Base-by-base conservation (phyloP, 495 filamentous ascomycete genomes). In the Chaetomium tenue region DNA sequence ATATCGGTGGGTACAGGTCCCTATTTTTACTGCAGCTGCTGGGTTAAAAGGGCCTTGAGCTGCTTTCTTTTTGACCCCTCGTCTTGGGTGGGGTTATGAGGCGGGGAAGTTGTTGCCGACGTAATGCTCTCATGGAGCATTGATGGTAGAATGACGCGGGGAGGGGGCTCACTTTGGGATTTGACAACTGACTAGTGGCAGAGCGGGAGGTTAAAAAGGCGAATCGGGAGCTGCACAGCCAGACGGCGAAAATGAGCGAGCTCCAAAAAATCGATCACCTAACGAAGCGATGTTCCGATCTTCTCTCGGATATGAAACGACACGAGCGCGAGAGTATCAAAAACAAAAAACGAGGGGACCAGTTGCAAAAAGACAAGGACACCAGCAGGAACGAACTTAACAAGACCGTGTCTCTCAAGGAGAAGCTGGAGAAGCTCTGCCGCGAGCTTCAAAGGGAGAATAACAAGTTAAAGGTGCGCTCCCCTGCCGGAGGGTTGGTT, bases 311-410 rank as follows among this genome's bases (percentile, higher is more conserved):
- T 62, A 95, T 98, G 91, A 96, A 96, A 71, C 87, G 91, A 58
- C 83, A 95, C 63, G 93, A 98, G 73, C 89, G 93, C 33, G 94
- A 98, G 60, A 91, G 96, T 70, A 82, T 89, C 47, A 98, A 96
- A 78, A 92, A 92, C 71, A 96, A 96, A 79, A 98, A 97, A 77
- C 88, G 92, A 11, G 91, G 89, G 18, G 94, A 98, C 76, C 89
- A 92, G 70, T 74, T 98, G 62, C 94, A 98, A 77, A 98, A 98
- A 75, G 94, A 98, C 67, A 95, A 95, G 74, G 94, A 98, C 75
- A 87, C 90, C 65, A 86, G 87, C 22, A 87, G 90, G 66, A 88
- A 88, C 44, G 94, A 98, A 74, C 82, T 96, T 58, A 93, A 84
- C 75, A 95, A 94, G 75, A 92, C 90, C 23, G 85, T 89, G 11